A percentile compares a stretch with the other conserved stretches of the same genome.
Evolutionary conservation across 495 filamentous ascomycete species (phyloP).

Genomic region (Opeltia flavorubescens): DNA sequence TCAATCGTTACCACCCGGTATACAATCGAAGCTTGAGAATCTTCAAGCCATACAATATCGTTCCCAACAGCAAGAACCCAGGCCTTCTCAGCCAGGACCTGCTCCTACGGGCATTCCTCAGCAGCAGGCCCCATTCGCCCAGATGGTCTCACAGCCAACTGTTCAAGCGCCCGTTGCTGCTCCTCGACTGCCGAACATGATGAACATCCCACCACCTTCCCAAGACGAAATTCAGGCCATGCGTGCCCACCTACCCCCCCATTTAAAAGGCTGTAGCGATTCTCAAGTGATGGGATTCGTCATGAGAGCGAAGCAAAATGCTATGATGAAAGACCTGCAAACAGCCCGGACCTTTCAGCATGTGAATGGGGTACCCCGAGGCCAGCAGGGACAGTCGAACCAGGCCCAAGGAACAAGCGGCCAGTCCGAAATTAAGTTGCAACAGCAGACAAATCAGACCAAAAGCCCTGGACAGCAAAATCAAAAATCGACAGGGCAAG

Average conservation of each 20-base stretch:
- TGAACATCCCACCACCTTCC: constrained; percentile 9
- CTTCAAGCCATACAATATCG: constrained; percentile 43
- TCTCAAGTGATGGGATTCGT: constrained; percentile 38
- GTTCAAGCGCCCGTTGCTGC: constrained; percentile 15
- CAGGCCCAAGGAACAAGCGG: constrained; percentile 6
- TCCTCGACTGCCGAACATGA: constrained; percentile 3
- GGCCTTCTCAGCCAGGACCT: constrained; percentile 11
- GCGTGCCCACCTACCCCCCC: constrained; percentile 7
- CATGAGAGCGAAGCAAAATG: constrained; percentile 23
- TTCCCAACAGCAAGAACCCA: constrained; percentile 14
- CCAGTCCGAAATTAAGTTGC: neutral
- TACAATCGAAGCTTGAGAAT: constrained; percentile 31
- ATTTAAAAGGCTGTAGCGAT: constrained; percentile 23
- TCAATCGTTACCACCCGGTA: constrained; percentile 24
- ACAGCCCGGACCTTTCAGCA: constrained; percentile 14
- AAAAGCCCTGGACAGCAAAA: constrained; percentile 1
- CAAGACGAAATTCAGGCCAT: constrained; percentile 13
- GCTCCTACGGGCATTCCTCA: neutral
- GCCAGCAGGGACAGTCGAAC: constrained; percentile 4
- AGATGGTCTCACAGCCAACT: constrained; percentile 27
- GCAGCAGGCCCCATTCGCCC: constrained; percentile 13
- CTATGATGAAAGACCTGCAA: constrained; percentile 19
- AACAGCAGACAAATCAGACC: neutral
- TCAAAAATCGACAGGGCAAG: neutral
- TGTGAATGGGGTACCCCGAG: constrained; percentile 7